Percentiles rank a stretch among this genome's conserved stretches.
Evolutionary conservation across 2,329 filamentous ascomycete species (phyloP).

Genomic region (Aspergillus unguis): DNA sequence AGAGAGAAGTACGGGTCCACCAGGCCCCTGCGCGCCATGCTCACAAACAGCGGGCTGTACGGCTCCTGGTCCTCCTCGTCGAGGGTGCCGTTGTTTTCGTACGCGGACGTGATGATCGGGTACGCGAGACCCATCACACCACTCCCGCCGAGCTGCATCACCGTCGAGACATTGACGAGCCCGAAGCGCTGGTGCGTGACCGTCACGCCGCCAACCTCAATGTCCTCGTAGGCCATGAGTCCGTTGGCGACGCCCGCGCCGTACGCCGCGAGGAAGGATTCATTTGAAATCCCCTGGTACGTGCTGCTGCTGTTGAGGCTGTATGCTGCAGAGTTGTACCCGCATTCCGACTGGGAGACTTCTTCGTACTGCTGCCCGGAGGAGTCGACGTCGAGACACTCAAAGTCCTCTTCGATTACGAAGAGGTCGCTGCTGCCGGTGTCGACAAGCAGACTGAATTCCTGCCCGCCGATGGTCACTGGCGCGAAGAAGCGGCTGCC

Average conservation of each 20-base stretch:
- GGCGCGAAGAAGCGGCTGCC: slow-evolving; percentile 3
- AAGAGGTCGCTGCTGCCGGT: slow-evolving; percentile 51
- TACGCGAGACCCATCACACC: slow-evolving; percentile 12
- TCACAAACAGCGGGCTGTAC: slow-evolving; percentile 12
- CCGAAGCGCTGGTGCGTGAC: slow-evolving; percentile 5
- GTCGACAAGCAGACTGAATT: slow-evolving; percentile 42
- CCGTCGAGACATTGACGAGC: slow-evolving; percentile 1
- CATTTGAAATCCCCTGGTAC: slow-evolving; percentile 19
- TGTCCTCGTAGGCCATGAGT: slow-evolving; percentile 20
- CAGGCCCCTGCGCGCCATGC: slow-evolving; percentile 2
- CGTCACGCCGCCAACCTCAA: slow-evolving; percentile 22
- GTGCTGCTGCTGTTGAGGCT: slow-evolving; percentile 3
- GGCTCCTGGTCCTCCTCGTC: slow-evolving; percentile 2
- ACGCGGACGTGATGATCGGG: neutral
- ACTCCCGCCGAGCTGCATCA: slow-evolving; percentile 1
- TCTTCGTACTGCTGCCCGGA: neutral
- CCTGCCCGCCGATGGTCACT: slow-evolving; percentile 26
- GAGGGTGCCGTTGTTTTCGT: neutral
- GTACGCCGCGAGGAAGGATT: slow-evolving; percentile 24
- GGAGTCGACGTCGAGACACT: slow-evolving; percentile 20
- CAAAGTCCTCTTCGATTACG: slow-evolving; percentile 36
- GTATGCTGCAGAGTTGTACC: slow-evolving; percentile 20
- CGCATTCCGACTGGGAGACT: slow-evolving; percentile 11
- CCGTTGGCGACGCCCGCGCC: slow-evolving; percentile 24
- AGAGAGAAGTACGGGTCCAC: slow-evolving; percentile 12